Conservation (phyloP, 345 rosid species). For the Eucalyptus curtisii region DNA sequence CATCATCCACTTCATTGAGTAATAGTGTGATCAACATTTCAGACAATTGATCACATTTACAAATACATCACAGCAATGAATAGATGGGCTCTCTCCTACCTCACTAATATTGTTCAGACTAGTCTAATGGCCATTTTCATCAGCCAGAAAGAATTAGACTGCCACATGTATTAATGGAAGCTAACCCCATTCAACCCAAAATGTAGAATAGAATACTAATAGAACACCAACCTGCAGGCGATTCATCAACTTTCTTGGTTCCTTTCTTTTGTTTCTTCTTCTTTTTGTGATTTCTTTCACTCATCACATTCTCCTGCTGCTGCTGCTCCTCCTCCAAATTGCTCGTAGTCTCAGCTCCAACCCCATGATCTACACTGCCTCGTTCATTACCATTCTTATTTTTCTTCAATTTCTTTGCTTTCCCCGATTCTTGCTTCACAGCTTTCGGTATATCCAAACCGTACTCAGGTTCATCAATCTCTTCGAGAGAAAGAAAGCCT, state of each 20-base stretch:
- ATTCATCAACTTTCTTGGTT: constrained; percentile 19
- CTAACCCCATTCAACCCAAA: not conserved
- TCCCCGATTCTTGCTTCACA: constrained; percentile 11
- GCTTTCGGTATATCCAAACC: constrained; percentile 20
- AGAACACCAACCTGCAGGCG: constrained; percentile 36
- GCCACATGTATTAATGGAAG: not conserved
- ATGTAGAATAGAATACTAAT: not conserved
- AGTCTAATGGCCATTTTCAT: not conserved
- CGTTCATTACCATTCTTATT: constrained; percentile 10
- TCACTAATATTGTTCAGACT: not conserved
- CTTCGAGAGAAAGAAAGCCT: constrained; percentile 67
- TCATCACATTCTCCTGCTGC: not conserved
- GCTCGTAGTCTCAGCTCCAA: constrained; percentile 6
- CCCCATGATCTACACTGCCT: constrained; percentile 10
- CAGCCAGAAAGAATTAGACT: not conserved
- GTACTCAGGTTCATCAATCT: constrained; percentile 72
- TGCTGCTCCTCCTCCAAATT: not conserved
- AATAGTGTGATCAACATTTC: not conserved
- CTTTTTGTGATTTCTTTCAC: constrained; percentile 9
- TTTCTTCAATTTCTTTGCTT: constrained; percentile 17
- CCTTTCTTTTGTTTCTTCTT: constrained; percentile 33
- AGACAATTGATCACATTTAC: not conserved
- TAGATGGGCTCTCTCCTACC: not conserved
- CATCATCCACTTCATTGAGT: constrained; percentile 11
- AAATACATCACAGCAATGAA: not conserved